Percentiles rank a stretch among this genome's conserved stretches.
Evolutionary conservation across 2,329 filamentous ascomycete genomes (phyloP).

Genomic region (Talaromyces sp.): DNA sequence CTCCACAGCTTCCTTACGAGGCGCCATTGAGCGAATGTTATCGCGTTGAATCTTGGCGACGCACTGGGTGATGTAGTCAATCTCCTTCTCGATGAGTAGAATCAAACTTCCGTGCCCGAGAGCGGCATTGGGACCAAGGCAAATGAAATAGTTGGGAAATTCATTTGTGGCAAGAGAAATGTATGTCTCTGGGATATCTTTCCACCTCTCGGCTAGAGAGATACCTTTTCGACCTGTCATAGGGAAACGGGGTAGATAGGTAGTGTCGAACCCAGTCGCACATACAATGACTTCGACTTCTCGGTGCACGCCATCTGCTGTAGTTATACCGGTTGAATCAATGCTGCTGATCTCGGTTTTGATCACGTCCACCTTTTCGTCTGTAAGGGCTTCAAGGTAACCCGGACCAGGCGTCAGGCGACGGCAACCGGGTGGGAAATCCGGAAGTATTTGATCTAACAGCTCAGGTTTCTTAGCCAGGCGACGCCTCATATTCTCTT

Average conservation of each 20-base stretch:
- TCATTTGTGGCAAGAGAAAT: constrained; percentile 45
- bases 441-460: constrained; percentile 37
- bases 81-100: constrained; percentile 11
- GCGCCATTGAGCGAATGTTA: constrained; percentile 23
- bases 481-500: constrained; percentile 34
- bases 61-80: constrained; percentile 17
- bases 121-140: constrained; percentile 34
- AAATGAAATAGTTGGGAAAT: constrained; percentile 47
- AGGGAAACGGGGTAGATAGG: constrained; percentile 45
- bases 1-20: constrained; percentile 13
- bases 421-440: constrained; percentile 42
- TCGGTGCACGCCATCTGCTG: constrained; percentile 21
- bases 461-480: constrained; percentile 35
- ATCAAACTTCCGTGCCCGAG: constrained; percentile 37
- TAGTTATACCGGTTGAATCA: constrained; percentile 31
- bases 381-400: constrained; percentile 59
- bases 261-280: constrained; percentile 41
- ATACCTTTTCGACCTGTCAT: constrained; percentile 37
- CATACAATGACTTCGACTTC: constrained; percentile 30
- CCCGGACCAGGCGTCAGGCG: constrained; percentile 47
- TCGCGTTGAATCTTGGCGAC: constrained; percentile 16
- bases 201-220: constrained; percentile 47
- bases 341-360: constrained; percentile 50
- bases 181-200: constrained; percentile 42
- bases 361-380: constrained; percentile 61